Base-by-base conservation (phyloP, 177 flowering plant species). In the Vitis hybrid region DNA sequence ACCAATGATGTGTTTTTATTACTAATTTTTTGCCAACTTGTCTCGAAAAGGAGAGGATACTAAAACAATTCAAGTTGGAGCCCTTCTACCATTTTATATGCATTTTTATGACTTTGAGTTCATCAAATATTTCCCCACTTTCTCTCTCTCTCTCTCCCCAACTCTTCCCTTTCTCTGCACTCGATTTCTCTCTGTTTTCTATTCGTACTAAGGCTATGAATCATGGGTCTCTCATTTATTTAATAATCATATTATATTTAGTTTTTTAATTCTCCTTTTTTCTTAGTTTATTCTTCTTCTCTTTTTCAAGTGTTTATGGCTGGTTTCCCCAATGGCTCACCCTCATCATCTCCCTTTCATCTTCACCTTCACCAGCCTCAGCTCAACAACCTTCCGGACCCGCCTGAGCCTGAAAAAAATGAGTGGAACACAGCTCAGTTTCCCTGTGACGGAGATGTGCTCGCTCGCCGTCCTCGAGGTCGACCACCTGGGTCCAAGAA, bases 271-370 rank as follows among this genome's bases (percentile, higher is more conserved):
- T 32, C 67, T 65, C 61, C 58, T 32, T 30, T 64, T 60, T 61
- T 58, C 21, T 63, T 13, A 17, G 67, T 59, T 67, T 14, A 56
- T 68, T 17, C 30, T 48, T 35, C n/a, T 8, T 41, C 55, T 41
- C 49, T 15, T 27, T 67, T n/a, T 55, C 53, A 49, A 65, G 49
- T 35, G 57, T 62, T 27, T 49, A 80, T 80, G 83, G 78, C 83
- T 68, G 80, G 78, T 21, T 71, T 80, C 46, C 46, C 46, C 46
- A 35, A 35, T 58, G 78, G 74, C 71, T 80, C 77, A 64, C 72
- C 76, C 12, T 69, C 79, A 54, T 68, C 79, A 32, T 79, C 82
- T 63, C 82, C 58, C 72, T 80, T 73, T 63, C 65, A 68, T 65
- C 71, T 75, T 57, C 82, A 69, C 12, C 82, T 73, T 15, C 83